phyloP scores from a whole-genome alignment of 345 rosid genomes.

The Boechera retrofracta region DNA sequence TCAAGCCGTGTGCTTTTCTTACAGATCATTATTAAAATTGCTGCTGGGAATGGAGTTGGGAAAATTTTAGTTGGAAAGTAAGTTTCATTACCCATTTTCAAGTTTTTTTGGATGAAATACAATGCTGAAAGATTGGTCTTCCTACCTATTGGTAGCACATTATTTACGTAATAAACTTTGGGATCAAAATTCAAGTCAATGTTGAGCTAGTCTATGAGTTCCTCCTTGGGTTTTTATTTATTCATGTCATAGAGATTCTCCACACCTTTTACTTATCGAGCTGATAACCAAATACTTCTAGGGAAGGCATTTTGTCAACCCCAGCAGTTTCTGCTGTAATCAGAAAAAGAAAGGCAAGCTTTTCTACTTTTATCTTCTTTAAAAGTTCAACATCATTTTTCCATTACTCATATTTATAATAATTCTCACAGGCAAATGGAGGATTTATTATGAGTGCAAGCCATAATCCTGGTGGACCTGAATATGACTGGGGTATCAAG shows the following conservation, averaged over 20 bases:
- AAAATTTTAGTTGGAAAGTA: slow-evolving; percentile 84
- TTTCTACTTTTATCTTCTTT: slow-evolving; percentile 9
- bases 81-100: slow-evolving; percentile 41
- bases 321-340: slow-evolving; percentile 96
- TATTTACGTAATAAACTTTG: slow-evolving; percentile 8
- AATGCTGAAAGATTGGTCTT: slow-evolving; percentile 11
- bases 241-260: background rate
- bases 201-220: background rate
- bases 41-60: slow-evolving; percentile 92
- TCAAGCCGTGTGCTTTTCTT: slow-evolving; percentile 34
- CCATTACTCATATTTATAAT: background rate
- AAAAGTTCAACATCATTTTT: slow-evolving; percentile 10
- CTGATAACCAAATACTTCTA: slow-evolving; percentile 43
- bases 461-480: slow-evolving; percentile 95
- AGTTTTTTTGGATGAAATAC: slow-evolving; percentile 3
- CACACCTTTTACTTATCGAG: slow-evolving; percentile 24
- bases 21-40: slow-evolving; percentile 92
- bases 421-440: slow-evolving; percentile 72
- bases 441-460: slow-evolving; percentile 99
- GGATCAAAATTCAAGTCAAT: slow-evolving; percentile 2
- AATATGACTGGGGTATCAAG: slow-evolving; percentile 98
- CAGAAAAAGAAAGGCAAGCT: slow-evolving; percentile 71
- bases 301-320: slow-evolving; percentile 89
- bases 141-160: background rate
- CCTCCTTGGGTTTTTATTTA: slow-evolving; percentile 7